phyloP scores from a whole-genome alignment of 2,329 filamentous ascomycete species.

The Thielaviopsis ethacetica region DNA sequence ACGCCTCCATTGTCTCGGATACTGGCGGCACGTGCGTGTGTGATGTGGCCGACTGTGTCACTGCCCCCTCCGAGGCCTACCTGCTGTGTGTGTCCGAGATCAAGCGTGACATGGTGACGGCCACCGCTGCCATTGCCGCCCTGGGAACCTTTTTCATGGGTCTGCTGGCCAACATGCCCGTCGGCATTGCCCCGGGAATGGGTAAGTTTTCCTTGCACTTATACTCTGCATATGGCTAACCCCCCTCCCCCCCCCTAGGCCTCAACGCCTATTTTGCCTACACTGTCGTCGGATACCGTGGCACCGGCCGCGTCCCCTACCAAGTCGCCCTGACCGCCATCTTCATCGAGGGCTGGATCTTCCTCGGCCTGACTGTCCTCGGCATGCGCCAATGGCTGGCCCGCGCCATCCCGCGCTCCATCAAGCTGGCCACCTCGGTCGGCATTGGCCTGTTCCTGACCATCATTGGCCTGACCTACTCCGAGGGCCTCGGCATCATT shows the following conservation, averaged over 20 bases:
- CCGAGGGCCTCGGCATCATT: conserved; percentile 65
- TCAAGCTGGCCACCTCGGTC: conserved; percentile 74
- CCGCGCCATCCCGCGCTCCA: conserved; percentile 63
- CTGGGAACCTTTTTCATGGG: conserved; percentile 74
- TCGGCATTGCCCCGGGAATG: conserved; percentile 24
- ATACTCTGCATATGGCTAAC: background rate
- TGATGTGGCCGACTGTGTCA: conserved; percentile 12
- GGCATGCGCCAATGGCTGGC: conserved; percentile 82
- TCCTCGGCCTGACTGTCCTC: conserved; percentile 61
- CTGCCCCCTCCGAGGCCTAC: conserved; percentile 29
- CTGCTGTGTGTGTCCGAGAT: conserved; percentile 45
- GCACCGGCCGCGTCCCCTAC: conserved; percentile 57
- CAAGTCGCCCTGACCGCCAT: conserved; percentile 66
- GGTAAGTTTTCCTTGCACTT: conserved; percentile 16
- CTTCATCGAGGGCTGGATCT: conserved; percentile 77
- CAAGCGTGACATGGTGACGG: conserved; percentile 67
- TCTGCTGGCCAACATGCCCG: conserved; percentile 57
- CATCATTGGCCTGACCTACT: conserved; percentile 61
- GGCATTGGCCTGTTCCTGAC: conserved; percentile 75
- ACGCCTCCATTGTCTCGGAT: conserved; percentile 39
- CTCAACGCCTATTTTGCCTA: conserved; percentile 80
- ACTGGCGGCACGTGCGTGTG: conserved; percentile 65
- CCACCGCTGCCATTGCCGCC: conserved; percentile 67
- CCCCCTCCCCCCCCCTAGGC: conserved; percentile 19
- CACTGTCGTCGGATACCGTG: conserved; percentile 57